A percentile compares a stretch with the other conserved stretches of the same genome.
Conservation (phyloP, 2,329 filamentous ascomycete genomes). For the Penicillium paneum region DNA sequence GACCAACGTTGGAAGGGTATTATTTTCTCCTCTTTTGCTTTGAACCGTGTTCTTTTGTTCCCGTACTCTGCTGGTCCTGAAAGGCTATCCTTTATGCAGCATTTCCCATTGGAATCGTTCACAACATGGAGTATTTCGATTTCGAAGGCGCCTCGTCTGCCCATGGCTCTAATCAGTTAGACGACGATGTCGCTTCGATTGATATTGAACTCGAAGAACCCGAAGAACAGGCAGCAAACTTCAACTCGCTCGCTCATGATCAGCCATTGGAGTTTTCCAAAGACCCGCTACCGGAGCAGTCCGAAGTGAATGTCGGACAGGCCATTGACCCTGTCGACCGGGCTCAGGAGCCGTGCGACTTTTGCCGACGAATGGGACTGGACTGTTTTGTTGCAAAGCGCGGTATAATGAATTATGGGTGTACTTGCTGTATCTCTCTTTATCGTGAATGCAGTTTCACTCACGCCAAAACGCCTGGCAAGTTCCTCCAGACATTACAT, state of each 20-base stretch:
- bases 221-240: conserved; percentile 38
- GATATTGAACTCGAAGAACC: conserved; percentile 38
- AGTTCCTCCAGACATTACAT: conserved; percentile 45
- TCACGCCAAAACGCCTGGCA: conserved; percentile 40
- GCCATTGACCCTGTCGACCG: conserved; percentile 27
- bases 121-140: conserved; percentile 48
- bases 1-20: conserved; percentile 19
- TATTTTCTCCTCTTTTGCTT: conserved; percentile 12
- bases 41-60: conserved; percentile 1
- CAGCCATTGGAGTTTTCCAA: conserved; percentile 42
- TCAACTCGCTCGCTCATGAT: conserved; percentile 43
- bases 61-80: not conserved
- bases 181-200: conserved; percentile 42
- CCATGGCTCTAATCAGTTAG: conserved; percentile 33
- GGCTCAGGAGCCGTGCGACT: conserved; percentile 46
- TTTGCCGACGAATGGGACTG: conserved; percentile 46
- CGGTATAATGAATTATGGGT: conserved; percentile 45
- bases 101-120: not conserved
- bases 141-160: conserved; percentile 45
- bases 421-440: conserved; percentile 49
- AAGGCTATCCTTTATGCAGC: not conserved
- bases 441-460: conserved; percentile 49
- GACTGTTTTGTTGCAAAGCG: conserved; percentile 47
- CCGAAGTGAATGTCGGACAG: conserved; percentile 19
- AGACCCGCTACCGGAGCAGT: conserved; percentile 20